Evolutionary conservation across 495 filamentous ascomycete species (phyloP), one percentile per base, ranked within the genome.

Genomic region (Monascus purpureus): DNA sequence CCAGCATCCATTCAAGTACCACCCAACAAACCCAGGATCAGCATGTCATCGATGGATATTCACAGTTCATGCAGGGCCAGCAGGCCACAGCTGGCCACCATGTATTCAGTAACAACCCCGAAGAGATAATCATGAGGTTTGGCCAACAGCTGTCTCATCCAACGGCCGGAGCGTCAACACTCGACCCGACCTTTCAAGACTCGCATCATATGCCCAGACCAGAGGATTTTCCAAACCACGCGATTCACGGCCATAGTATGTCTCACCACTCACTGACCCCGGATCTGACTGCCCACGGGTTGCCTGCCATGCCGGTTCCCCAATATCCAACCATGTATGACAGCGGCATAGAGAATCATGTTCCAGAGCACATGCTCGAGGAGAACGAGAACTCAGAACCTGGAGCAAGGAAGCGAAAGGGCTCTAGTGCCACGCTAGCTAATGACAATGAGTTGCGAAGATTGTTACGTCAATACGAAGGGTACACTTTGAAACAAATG

Each of bases 371-470:
- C 6, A 40, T 60, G 1, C 61, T 68, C 27, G 78, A 86, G 14
- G 76, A 80, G 6, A 72, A 71, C 26, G 72, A 78, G 13, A 65
- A 75, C 20, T 70, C 61, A 1, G 80, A 82, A 37, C 60, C 71
- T 17, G 69, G 71, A 8, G 58, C 59, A 13, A 65, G 68, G 38
- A 72, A 70, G 40, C 86, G 80, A 55, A 72, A 76, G 33, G 67
- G 68, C 1, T 75, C 78, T 3, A 73, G 67, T 23, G 73, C 79
- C 0, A 87, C 73, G 15, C 72, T 84, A 2, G 85, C 84, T 18
- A 93, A 93, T 52, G 90, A 97, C 43, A 70, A 82, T 28, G 90
- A 97, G 48, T 70, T 97, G 59, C 75, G 87, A 33, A 82, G 86
- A 45, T 59, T 97, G 17, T 77, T 93, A 31, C 59, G 69, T 1